A percentile compares a stretch with the other conserved stretches of the same genome.
phyloP scores from a whole-genome alignment of 805 yeast genomes.

The Yarrowia divulgata region DNA sequence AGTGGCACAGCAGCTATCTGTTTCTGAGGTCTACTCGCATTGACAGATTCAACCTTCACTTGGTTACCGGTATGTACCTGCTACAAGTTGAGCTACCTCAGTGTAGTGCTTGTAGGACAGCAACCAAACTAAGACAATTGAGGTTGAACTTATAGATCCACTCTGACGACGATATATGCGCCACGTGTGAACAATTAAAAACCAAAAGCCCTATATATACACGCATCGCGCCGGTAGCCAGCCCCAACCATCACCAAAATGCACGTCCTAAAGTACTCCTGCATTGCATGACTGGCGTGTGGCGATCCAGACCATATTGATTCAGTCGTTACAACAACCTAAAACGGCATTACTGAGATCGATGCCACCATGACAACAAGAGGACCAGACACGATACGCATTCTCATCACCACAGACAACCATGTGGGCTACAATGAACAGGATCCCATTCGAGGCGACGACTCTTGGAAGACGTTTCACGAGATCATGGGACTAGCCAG shows the following conservation, averaged over 20 bases:
- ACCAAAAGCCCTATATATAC: neutral
- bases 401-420: conserved; percentile 90
- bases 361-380: conserved; percentile 11
- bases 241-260: neutral
- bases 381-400: conserved; percentile 72
- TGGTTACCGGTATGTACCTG: too few relatives aligned
- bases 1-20: too few relatives aligned
- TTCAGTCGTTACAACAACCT: neutral
- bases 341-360: neutral
- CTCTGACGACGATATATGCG: neutral
- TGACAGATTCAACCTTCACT: too few relatives aligned
- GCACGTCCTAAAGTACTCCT: conserved; percentile 9
- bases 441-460: conserved; percentile 90
- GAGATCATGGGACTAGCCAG: conserved; percentile 80
- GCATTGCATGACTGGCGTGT: conserved; percentile 14
- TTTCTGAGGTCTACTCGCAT: too few relatives aligned
- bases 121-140: neutral
- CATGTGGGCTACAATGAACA: conserved; percentile 93
- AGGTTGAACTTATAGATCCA: neutral
- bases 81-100: too few relatives aligned
- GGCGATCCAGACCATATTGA: conserved; percentile 8
- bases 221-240: too few relatives aligned
- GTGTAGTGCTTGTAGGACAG: too few relatives aligned
- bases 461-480: conserved; percentile 84
- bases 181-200: neutral